Base-by-base conservation (phyloP, 805 yeast genomes). In the Candida oleophila region DNA sequence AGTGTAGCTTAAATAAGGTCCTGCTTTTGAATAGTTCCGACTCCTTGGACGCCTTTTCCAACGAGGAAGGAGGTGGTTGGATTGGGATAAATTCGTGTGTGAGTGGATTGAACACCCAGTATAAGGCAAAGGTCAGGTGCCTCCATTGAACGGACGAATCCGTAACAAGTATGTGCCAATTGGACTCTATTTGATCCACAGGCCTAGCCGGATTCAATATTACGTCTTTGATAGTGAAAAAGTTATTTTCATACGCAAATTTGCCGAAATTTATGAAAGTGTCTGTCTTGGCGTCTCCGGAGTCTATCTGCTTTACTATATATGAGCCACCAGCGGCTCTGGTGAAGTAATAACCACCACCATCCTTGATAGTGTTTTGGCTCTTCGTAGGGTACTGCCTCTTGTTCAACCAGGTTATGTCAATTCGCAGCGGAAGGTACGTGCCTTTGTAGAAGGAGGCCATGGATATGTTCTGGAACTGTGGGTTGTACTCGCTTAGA, bases 141-240 rank as follows among this genome's bases (percentile, higher is more conserved):
- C 77, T 54, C 74, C 74, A 72, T 55, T 82, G 78, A 25, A 60
- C 56, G 12, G 62, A 58, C 11, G 50, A 46, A 46, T 87, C 77
- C 0, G 94, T 74, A 3, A 66, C 65, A 2, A 89, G 60, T 11
- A 92, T 60, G 1, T 82, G 85, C 55, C 68, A 47, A 16, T 57
- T 74, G 19, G 74, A 64, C 2, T 43, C 41, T 8, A 71, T 59
- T 35, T 72, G 67, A 52, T 77, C 80, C 5, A 83, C 65, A 3
- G 73, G 65, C 11, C 74, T 57, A 0, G 67, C 53, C 4, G 74
- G 71, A 41, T 68, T 65, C 1, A 85, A 68, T 0, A 50, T 41
- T 39, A 78, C 62, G 2, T 62, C 64, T 0, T 58, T 52, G 2
- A 62, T 54, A 36, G 62, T 49, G 52, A 65, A 64, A 50, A 67